Percentiles rank a stretch among this genome's conserved stretches.
These are phyloP conservation scores for Fraxinus ornus DNA, from an alignment of 305 asterid species.

Conservation along the genomic window DNA sequence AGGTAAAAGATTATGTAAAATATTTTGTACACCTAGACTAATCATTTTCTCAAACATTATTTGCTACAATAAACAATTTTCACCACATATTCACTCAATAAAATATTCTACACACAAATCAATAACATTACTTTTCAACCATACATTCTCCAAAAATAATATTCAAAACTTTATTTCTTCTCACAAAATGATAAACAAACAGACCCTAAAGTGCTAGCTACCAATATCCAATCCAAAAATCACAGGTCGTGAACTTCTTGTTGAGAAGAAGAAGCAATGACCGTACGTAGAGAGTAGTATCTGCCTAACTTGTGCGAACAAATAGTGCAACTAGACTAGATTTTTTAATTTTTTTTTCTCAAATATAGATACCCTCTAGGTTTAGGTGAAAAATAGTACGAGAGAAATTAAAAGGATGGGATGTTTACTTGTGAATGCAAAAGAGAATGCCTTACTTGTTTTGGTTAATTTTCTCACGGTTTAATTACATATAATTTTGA, in stretches of 20 bases:
- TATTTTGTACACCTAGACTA: too few relatives aligned
- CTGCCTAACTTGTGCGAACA: background rate
- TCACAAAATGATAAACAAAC: too few relatives aligned
- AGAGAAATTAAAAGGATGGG: conserved; percentile 20
- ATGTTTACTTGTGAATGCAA: conserved; percentile 59
- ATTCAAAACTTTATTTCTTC: too few relatives aligned
- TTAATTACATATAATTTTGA: background rate
- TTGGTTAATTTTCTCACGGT: background rate
- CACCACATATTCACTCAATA: too few relatives aligned
- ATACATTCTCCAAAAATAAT: too few relatives aligned
- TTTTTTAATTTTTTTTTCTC: background rate
- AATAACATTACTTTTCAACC: too few relatives aligned
- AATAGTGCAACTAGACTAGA: background rate
- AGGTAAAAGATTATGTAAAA: too few relatives aligned
- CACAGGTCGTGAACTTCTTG: background rate
- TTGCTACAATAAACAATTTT: too few relatives aligned
- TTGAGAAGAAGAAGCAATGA: too few relatives aligned
- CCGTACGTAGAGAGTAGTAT: background rate
- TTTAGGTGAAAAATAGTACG: background rate
- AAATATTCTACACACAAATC: too few relatives aligned
- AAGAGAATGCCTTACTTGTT: conserved; percentile 20
- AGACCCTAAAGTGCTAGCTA: background rate
- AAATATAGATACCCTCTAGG: background rate
- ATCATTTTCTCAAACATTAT: too few relatives aligned
- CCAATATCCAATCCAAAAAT: background rate